Evolutionary conservation across 768 basidiomycete species (phyloP).

Genomic region (Russula dissimulans): DNA sequence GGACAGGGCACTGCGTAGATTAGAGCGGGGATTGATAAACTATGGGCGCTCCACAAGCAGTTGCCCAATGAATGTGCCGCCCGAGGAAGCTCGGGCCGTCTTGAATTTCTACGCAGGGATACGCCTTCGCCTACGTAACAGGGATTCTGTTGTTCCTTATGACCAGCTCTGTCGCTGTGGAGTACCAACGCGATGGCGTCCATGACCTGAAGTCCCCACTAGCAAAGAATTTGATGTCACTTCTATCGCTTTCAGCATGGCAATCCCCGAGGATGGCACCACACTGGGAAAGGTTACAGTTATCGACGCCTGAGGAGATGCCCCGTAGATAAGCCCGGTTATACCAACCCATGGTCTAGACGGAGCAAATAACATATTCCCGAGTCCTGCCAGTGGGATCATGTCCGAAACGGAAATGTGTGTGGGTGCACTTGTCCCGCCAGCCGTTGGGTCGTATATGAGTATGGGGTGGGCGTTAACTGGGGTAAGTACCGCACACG

Average conservation of each 20-base stretch:
- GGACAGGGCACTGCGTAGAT: constrained; percentile 27
- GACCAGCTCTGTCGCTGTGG: constrained; percentile 25
- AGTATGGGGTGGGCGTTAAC: not conserved
- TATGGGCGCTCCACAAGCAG: no score
- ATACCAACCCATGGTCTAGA: constrained; percentile 29
- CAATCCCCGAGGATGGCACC: constrained; percentile 20
- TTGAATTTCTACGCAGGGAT: constrained; percentile 28
- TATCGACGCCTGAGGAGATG: constrained; percentile 28
- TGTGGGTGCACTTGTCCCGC: constrained; percentile 20
- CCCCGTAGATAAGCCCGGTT: constrained; percentile 34
- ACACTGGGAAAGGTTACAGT: constrained; percentile 32
- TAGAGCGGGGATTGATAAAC: constrained; percentile 27
- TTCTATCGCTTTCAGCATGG: constrained; percentile 32
- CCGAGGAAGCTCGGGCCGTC: constrained; percentile 32
- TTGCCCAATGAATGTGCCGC: constrained; percentile 39
- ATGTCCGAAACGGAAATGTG: constrained; percentile 26
- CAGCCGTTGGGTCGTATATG: not conserved
- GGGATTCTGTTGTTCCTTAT: not conserved
- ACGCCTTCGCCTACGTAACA: not conserved
- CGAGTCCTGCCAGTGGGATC: constrained; percentile 30
- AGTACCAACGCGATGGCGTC: constrained; percentile 25
- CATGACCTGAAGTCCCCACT: constrained; percentile 24
- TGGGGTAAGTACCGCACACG: constrained; percentile 1
- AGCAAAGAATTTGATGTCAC: constrained; percentile 31
- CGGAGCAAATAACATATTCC: constrained; percentile 23